Evolutionary conservation across 2,329 filamentous ascomycete species (phyloP), one percentile per base, ranked within the genome.

Genomic region (Aspergillus jensenii): DNA sequence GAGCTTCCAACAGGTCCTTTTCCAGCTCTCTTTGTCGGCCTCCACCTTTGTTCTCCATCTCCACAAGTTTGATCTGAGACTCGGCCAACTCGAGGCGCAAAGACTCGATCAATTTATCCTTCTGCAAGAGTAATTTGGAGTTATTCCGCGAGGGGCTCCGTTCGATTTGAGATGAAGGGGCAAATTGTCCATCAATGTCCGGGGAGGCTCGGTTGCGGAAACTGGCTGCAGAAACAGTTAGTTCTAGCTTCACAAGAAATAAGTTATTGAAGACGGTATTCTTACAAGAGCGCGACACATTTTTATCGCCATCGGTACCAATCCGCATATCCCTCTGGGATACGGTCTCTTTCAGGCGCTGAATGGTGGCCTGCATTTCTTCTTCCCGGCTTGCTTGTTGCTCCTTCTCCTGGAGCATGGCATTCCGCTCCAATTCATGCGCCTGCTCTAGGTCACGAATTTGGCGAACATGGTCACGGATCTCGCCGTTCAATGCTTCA

Each of bases 21-120:
- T 98, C 93, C n/a, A 98, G 84, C 74, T 96, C 91, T 65, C 91
- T 90, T 70, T 96, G 80, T 27, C 90, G 87, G 46, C 91, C 92
- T 53, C 93, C 93, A 52, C 92, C 93, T 75, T 90, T 87, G 73
- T 97, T 96, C 76, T 98, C 93, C 55, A 95, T 87, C 75, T 98
- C 93, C 27, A 96, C 89, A 25, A 97, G 82, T 76, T 96, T 97
- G 77, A 97, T 96, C 74, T 98, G 93, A 21, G 91, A 89, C 75
- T 98, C 95, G 44, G 95, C 93, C 49, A 99, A 84, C 74, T 99
- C 95, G 25, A 98, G 84, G 56, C 93, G 86, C 61, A 99, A 81
- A 11, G 90, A 91, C 74, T 98, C 93, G 67, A 99, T 98, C 59
- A 97, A 81, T 77, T 96, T 95, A 77, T 99, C 95, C 75, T 98